Evolutionary conservation across 208 protist genomes (phyloP).

Genomic region (Leishmania arabica): DNA sequence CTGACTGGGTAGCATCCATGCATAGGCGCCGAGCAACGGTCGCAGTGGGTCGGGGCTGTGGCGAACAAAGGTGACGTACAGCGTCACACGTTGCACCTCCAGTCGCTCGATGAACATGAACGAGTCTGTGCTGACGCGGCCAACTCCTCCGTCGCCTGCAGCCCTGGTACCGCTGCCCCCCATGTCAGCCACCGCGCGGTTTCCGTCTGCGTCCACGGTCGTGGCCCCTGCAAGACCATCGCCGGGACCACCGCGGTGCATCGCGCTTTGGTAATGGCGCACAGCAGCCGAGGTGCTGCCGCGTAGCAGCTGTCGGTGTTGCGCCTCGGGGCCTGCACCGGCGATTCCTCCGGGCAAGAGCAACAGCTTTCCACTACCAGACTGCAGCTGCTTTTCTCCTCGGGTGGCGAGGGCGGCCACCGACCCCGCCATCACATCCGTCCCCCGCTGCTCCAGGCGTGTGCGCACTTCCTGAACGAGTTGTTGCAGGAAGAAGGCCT

Average conservation of each 20-base stretch:
- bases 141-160: neutral
- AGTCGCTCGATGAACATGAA: slow-evolving; percentile 62
- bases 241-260: slow-evolving; percentile 12
- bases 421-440: slow-evolving; percentile 23
- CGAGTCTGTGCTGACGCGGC: slow-evolving; percentile 16
- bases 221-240: slow-evolving; percentile 13
- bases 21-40: slow-evolving; percentile 62
- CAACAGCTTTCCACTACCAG: neutral
- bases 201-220: neutral
- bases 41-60: slow-evolving; percentile 68
- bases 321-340: neutral
- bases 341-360: slow-evolving; percentile 9
- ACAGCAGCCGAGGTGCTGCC: slow-evolving; percentile 18
- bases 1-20: slow-evolving; percentile 69
- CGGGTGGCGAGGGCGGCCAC: slow-evolving; percentile 8
- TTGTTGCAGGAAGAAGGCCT: slow-evolving; percentile 25
- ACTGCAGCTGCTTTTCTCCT: slow-evolving; percentile 7
- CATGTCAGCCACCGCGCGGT: neutral
- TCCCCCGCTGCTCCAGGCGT: slow-evolving; percentile 24
- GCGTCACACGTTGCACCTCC: slow-evolving; percentile 43
- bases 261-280: slow-evolving; percentile 14
- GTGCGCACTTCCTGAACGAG: slow-evolving; percentile 31
- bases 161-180: neutral
- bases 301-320: slow-evolving; percentile 11
- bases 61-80: slow-evolving; percentile 67